Evolutionary conservation across 169 alveolate species (phyloP).

Genomic region (Plasmodium sp.): DNA sequence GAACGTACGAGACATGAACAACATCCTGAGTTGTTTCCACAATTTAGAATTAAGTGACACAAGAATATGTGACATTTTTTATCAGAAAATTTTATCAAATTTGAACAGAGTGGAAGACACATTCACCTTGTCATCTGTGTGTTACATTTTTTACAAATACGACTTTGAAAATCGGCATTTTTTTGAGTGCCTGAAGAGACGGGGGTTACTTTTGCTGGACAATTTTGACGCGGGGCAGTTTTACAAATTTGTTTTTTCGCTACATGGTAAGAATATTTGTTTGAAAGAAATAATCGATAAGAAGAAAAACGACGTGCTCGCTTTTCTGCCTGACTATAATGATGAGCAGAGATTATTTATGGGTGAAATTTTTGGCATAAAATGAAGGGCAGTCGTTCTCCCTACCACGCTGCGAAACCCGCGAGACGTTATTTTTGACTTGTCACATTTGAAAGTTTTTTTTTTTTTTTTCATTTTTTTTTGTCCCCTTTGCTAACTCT

Average conservation of each 20-base stretch:
- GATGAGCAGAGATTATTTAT: constrained; percentile 48
- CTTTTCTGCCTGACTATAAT: constrained; percentile 26
- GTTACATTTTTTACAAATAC: constrained; percentile 56
- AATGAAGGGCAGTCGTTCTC: background rate
- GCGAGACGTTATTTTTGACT: background rate
- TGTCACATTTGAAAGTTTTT: background rate
- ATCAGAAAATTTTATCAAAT: constrained; percentile 41
- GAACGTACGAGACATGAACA: constrained; percentile 44
- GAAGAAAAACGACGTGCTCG: constrained; percentile 31
- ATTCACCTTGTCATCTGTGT: constrained; percentile 25
- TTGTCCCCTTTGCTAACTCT: background rate
- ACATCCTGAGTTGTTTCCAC: constrained; percentile 34
- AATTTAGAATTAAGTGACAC: constrained; percentile 50
- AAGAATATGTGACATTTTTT: constrained; percentile 44
- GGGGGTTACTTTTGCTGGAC: constrained; percentile 11
- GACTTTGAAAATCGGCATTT: constrained; percentile 38
- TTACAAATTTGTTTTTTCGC: constrained; percentile 50
- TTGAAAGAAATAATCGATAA: constrained; percentile 34
- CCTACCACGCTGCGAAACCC: background rate
- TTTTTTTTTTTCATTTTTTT: background rate
- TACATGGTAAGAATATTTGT: constrained; percentile 45
- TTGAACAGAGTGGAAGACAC: constrained; percentile 26
- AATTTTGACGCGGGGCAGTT: constrained; percentile 18
- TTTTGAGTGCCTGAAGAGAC: constrained; percentile 38
- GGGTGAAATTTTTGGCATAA: constrained; percentile 28